Base-by-base conservation (phyloP, 2,329 filamentous ascomycete species). In the Stemphylium beticola region DNA sequence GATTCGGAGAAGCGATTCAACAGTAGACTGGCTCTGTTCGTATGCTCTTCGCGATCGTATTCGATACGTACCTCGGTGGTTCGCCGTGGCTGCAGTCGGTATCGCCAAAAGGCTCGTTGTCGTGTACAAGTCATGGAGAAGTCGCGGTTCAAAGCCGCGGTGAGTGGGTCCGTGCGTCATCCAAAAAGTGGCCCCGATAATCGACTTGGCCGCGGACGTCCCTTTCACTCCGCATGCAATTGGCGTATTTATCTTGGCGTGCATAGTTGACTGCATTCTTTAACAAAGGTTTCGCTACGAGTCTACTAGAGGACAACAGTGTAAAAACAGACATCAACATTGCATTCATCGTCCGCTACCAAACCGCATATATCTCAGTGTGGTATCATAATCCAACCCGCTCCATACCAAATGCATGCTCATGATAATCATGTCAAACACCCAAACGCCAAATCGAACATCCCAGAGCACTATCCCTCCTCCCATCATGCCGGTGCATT, bases 51-150 rank as follows among this genome's bases (percentile, higher is more conserved):
- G 33, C 6, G 24, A n/a, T 34, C 31, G 49, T 46, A 17, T 32
- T 24, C 22, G 39, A 18, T 26, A 43, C 39, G 44, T 29, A 14
- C 22, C 31, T 20, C n/a, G 46, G 22, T 17, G 40, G 34, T 24
- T 37, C 34, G 39, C 26, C 29, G 37, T 24, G 17, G 29, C 29
- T 44, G 47, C 49, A 50, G 52, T 61, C 38, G 51, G 50, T 53
- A 44, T 54, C 39, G 58, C 57, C 61, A 61, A 53, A 39, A 40
- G 63, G 62, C 58, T 53, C 22, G 24, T 46, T 59, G 53, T 64
- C 51, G 61, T 67, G 61, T 66, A 59, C 29, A 61, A 43, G 53
- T 58, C 42, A 66, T 49, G 56, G 58, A 55, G 46, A 48, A 31
- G 48, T 44, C 51, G 50, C 48, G 37, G 42, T 29, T 49, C 48